Conservation (phyloP, 768 basidiomycete genomes). For the Rhodotorula sphaerocarpa region DNA sequence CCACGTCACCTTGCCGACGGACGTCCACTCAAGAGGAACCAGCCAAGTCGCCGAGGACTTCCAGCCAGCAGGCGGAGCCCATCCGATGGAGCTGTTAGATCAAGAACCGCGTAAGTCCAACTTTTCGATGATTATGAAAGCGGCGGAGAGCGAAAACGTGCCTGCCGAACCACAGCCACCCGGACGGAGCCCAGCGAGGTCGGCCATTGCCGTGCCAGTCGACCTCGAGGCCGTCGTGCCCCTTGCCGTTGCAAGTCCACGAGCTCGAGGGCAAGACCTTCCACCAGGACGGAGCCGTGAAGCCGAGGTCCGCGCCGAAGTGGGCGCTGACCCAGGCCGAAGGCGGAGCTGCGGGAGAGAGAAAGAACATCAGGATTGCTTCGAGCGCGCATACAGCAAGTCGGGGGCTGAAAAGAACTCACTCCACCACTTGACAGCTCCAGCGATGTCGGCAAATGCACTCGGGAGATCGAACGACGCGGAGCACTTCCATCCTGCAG, state of each 20-base stretch:
- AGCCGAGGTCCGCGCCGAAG: not conserved
- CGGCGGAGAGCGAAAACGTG: too few relatives aligned
- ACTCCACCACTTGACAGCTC: not conserved
- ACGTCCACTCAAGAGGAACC: not conserved
- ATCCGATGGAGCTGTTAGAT: not conserved
- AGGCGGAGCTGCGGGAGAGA: not conserved
- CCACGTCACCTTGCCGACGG: not conserved
- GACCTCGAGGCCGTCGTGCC: not conserved
- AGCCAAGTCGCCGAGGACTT: not conserved
- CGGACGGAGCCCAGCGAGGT: too few relatives aligned
- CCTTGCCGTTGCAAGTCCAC: too few relatives aligned
- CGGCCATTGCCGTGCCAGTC: not conserved
- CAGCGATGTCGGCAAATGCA: not conserved
- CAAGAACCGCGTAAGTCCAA: too few relatives aligned
- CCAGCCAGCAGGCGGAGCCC: not conserved
- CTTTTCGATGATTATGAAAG: too few relatives aligned
- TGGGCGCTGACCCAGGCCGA: conserved; percentile 1
- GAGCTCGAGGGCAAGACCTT: not conserved
- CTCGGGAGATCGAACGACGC: not conserved
- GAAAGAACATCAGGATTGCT: not conserved
- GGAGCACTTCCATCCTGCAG: not conserved
- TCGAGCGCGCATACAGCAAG: not conserved
- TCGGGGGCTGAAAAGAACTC: not conserved
- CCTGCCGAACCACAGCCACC: too few relatives aligned
- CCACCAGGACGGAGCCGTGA: conserved; percentile 4